Evolutionary conservation across 139 green algal genomes (phyloP).

Genomic region (Micractinium conductrix): DNA sequence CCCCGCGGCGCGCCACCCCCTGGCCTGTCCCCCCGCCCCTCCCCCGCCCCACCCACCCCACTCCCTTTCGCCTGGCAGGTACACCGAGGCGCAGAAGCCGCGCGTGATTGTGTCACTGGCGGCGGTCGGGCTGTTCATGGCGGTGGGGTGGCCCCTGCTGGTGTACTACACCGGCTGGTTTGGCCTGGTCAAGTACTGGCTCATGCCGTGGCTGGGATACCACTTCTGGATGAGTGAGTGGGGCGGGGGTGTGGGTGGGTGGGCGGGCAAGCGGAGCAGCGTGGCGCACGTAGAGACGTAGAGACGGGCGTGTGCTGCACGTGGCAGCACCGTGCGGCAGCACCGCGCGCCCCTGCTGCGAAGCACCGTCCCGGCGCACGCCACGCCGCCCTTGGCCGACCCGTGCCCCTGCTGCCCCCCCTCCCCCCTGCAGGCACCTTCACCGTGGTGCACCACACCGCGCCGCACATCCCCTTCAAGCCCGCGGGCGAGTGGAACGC

Average conservation of each 20-base stretch:
- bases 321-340: too few relatives aligned
- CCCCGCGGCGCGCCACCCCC: too few relatives aligned
- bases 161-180: slow-evolving; percentile 70
- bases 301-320: too few relatives aligned
- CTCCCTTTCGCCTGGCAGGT: slow-evolving; percentile 65
- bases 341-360: too few relatives aligned
- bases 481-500: slow-evolving; percentile 87
- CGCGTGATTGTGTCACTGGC: slow-evolving; percentile 79
- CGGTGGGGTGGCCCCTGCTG: slow-evolving; percentile 75
- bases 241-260: background rate
- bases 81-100: slow-evolving; percentile 82
- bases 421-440: slow-evolving; percentile 76
- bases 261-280: too few relatives aligned
- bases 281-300: too few relatives aligned
- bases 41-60: background rate
- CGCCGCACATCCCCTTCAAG: slow-evolving; percentile 99
- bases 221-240: slow-evolving; percentile 97
- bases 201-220: slow-evolving; percentile 98
- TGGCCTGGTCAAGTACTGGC: slow-evolving; percentile 94
- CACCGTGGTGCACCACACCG: slow-evolving; percentile 98
- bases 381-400: background rate
- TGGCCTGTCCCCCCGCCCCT: too few relatives aligned
- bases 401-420: background rate
- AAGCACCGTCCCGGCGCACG: too few relatives aligned
- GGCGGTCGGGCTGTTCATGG: slow-evolving; percentile 75